Evolutionary conservation across 768 basidiomycete species (phyloP), one percentile per base, ranked within the genome.

Genomic region (Suillus discolor): DNA sequence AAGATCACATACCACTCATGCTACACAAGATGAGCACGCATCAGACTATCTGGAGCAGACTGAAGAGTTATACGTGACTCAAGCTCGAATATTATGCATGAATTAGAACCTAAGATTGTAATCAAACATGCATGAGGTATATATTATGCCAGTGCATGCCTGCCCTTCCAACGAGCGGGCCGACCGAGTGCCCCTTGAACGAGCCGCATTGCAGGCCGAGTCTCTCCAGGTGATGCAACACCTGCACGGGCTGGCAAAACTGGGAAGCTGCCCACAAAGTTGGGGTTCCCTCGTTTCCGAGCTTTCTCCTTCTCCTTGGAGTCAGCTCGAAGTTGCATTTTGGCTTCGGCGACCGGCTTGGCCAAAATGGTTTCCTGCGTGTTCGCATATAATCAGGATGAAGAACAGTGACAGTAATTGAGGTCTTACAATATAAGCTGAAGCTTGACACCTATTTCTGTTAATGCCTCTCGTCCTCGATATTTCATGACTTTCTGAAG

Each of bases 401-500:
- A 60, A 20, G 41, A 60, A 42, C 41, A 42, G 18, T 13, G 12
- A 42, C 25, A 42, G 20, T 18, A n/a, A 60, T 28, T 4, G 28
- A 42, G 44, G 34, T 82, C 90, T 71, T 71, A 93, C 93, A 67
- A 89, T 84, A 75, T 94, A 88, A 53, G 84, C 81, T 36, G 81
- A 79, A 6, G 87, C 89, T 89, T 90, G 67, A 78, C 73, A 63
- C 81, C 81, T 31, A 94, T 72, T 28, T 84, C 79, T 12, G 71
- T 65, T 11, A 84, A 70, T 31, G 87, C 87, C 65, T 79, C 78
- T 36, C 72, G 68, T 20, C 80, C 77, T 62, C 89, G 81, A 73
- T 84, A 94, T 62, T 80, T 86, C 25, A 94, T 77, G 5, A 89
- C 82, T 75, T 93, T 93, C 70, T 89, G 86, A 45, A 94, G 77